Base-by-base conservation (phyloP, 176 grass and related monocot genomes). In the Cenchrus americanus region DNA sequence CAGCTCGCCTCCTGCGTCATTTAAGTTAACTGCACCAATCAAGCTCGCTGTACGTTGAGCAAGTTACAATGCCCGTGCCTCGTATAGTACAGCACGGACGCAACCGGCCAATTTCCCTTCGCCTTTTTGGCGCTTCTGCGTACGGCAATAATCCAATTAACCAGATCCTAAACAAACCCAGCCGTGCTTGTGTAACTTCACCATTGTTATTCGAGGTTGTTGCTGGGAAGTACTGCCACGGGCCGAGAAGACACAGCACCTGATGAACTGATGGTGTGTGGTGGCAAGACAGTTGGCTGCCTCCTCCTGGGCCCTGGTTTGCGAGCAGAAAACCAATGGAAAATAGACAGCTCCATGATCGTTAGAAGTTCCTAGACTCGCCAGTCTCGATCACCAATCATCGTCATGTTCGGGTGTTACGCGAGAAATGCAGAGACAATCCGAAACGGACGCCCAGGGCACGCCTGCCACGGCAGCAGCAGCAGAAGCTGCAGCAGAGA, bases 1-100 rank as follows among this genome's bases (percentile, higher is more conserved):
- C 58, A 61, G 9, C 58, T 61, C 21, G 7, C 23, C 0, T 1
- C 53, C 7, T 72, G 30, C 14, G 1, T 32, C 52, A 11, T 0
- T 1, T 4, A 43, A 66, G 26, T 34, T 81, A 75, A 59, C 71
- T 0, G 3, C 41, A 42, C n/a, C 14, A 15, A 24, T 8, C 22
- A 2, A 49, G 14, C 58, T 40, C 17, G 0, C 34, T 5, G 6
- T 52, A 4, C 14, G 70, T 5, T 60, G 37, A 76, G 51, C 24
- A 60, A 61, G 71, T 76, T 69, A 70, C 21, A 51, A 76, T n/a
- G 41, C 24, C 37, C 32, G 14, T 66, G 48, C 77, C 42, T 80
- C 44, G 76, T 57, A n/a, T 4, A 37, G 34, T 27, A 18, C 14
- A 46, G 53, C 21, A 11, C 40, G 42, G 5, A 32, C n/a, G 10